A percentile compares a stretch with the other conserved stretches of the same genome.
Conservation (phyloP, 2,329 filamentous ascomycete species). For the Curvularia sp. region DNA sequence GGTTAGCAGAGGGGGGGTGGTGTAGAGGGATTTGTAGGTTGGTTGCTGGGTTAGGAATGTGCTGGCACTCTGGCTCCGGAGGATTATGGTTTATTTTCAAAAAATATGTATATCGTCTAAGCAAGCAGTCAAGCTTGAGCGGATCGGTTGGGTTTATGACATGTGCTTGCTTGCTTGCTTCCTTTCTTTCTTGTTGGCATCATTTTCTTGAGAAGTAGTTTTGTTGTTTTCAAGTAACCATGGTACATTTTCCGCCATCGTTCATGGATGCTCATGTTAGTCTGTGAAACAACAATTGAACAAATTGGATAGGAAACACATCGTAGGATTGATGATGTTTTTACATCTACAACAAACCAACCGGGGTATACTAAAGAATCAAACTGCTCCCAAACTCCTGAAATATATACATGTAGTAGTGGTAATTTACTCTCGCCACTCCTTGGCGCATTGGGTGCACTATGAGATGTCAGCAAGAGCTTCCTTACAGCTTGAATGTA, state of each 20-base stretch:
- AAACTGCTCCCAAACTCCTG: conserved; percentile 18
- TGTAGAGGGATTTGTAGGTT: neutral
- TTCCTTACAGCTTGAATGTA: neutral
- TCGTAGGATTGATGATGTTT: neutral
- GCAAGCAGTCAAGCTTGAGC: neutral
- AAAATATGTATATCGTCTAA: neutral
- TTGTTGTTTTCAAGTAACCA: neutral
- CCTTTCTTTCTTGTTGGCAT: neutral
- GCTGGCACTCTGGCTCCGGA: neutral
- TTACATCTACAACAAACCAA: neutral
- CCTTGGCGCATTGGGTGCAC: conserved; percentile 55
- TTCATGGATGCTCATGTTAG: neutral
- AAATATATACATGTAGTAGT: conserved; percentile 1
- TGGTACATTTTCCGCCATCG: neutral
- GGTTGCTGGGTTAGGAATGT: neutral
- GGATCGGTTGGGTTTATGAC: neutral
- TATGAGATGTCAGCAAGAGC: conserved; percentile 19
- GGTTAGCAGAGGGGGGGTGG: conserved; percentile 19
- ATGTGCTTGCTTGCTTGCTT: neutral
- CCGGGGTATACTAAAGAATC: conserved; percentile 19
- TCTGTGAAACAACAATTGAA: neutral
- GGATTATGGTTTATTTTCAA: neutral
- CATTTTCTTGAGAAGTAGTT: neutral
- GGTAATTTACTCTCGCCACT: conserved; percentile 52
- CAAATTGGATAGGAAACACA: neutral